Percentiles rank a stretch among this genome's conserved stretches.
phyloP scores from a whole-genome alignment of 2,329 filamentous ascomycete genomes.

The Colletotrichum higginsianum region DNA sequence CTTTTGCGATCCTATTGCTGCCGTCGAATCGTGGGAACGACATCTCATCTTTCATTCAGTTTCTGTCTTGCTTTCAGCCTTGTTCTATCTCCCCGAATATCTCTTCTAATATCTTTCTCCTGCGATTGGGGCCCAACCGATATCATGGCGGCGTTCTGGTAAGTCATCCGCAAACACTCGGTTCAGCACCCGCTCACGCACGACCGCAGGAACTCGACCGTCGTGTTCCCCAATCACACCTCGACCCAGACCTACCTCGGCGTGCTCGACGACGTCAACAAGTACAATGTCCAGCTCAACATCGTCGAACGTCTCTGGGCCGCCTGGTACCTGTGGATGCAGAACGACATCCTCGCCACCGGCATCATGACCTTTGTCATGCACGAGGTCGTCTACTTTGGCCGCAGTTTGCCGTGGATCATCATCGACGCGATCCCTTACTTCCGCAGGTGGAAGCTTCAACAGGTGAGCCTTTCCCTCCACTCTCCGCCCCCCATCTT shows the following conservation, averaged over 20 bases:
- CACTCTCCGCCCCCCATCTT: neutral
- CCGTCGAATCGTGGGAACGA: neutral
- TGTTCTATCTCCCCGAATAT: too few relatives aligned
- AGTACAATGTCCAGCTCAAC: slow-evolving; percentile 89
- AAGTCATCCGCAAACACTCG: neutral
- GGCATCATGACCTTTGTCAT: slow-evolving; percentile 97
- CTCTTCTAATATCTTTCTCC: neutral
- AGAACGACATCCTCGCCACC: slow-evolving; percentile 96
- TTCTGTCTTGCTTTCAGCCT: neutral
- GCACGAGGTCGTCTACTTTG: slow-evolving; percentile 96
- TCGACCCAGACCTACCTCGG: slow-evolving; percentile 66
- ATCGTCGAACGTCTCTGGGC: slow-evolving; percentile 91
- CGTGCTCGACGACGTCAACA: slow-evolving; percentile 75
- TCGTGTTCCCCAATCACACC: slow-evolving; percentile 59
- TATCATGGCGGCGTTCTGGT: slow-evolving; percentile 37
- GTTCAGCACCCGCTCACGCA: slow-evolving; percentile 21
- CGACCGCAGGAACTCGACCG: slow-evolving; percentile 65
- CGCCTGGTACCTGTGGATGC: slow-evolving; percentile 97
- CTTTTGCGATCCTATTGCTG: neutral
- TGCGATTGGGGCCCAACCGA: neutral
- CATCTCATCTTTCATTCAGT: neutral
- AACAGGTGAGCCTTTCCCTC: slow-evolving; percentile 73
- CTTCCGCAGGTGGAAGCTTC: slow-evolving; percentile 96
- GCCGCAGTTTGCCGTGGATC: slow-evolving; percentile 90
- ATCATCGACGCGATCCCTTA: slow-evolving; percentile 91